Base-by-base conservation (phyloP, 2,329 filamentous ascomycete genomes). In the Macrophomina pseudophaseolina region DNA sequence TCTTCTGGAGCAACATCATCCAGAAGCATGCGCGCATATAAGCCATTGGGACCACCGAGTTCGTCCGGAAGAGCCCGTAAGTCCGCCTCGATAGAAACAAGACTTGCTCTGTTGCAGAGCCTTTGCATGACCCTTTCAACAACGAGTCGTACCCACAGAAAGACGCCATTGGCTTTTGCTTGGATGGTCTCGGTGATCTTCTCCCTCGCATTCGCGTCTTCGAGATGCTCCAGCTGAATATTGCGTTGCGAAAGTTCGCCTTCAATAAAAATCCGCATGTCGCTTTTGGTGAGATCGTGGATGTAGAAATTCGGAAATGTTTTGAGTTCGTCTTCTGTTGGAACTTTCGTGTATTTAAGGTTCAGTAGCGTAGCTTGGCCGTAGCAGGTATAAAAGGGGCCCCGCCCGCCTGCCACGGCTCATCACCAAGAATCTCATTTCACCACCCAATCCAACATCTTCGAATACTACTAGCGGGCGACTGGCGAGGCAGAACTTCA, bases 101-200 rank as follows among this genome's bases (percentile, higher is more conserved):
- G 23, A 14, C 28, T 18, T 38, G 62, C 64, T 48, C 54, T 9
- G 16, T 62, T 60, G 18, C 23, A 11, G 11, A 60, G 44, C 28
- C 53, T 42, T 18, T 44, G 38, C 18, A 60, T 40, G 44, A 63
- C 16, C 7, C 14, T 46, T 18, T 66, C 40, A 30, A 65, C 14
- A 30, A 54, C 46, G 12, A 65, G 59, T 46, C 44, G 38, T 5
- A 65, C 59, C 65, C 44, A 64, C 7, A 66, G 46, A 42, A 66
- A 66, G 23, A 66, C 65, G 46, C 59, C 59, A 9, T 28, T 48
- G 2, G 65, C 59, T 40, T 64, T 54, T 14, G 49, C 46, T 33
- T 52, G 28, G 8, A 33, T 16, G 9, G 14, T 52, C 2, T 32
- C 33, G 11, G 3, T 33, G 28, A 52, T 52, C 28, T 5, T 16